Percentiles rank a stretch among this genome's conserved stretches.
Conservation (phyloP, 441 rosid genomes). For the Bruguiera hainesii region DNA sequence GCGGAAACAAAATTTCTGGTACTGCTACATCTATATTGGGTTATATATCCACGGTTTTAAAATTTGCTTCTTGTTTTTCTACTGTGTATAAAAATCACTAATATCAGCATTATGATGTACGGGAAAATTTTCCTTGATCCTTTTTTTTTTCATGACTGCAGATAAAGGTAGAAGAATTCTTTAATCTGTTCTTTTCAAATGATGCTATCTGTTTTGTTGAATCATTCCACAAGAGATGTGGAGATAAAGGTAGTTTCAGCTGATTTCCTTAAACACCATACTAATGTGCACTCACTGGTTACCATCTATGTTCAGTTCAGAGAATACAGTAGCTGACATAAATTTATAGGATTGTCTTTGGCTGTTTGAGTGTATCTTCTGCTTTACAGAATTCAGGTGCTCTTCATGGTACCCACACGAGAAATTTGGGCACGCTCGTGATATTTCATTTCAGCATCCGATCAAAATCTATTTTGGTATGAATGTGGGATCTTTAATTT, state of each 20-base stretch:
- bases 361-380: slow-evolving; percentile 13
- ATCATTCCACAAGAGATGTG: slow-evolving; percentile 71
- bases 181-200: slow-evolving; percentile 70
- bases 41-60: slow-evolving; percentile 15
- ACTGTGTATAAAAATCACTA: slow-evolving; percentile 10
- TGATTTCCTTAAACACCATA: slow-evolving; percentile 21
- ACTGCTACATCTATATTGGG: slow-evolving; percentile 24
- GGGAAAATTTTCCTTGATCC: slow-evolving; percentile 7
- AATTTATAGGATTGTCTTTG: slow-evolving; percentile 3
- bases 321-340: slow-evolving; percentile 10
- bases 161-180: slow-evolving; percentile 80
- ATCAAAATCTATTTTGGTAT: slow-evolving; percentile 93
- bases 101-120: slow-evolving; percentile 4
- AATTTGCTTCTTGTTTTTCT: slow-evolving; percentile 15
- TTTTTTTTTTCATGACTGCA: slow-evolving; percentile 36
- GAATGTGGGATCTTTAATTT: slow-evolving; percentile 13
- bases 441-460: slow-evolving; percentile 86
- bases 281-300: slow-evolving; percentile 11
- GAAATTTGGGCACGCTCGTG: slow-evolving; percentile 72
- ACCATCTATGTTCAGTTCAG: slow-evolving; percentile 6
- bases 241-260: slow-evolving; percentile 77
- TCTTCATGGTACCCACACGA: slow-evolving; percentile 70
- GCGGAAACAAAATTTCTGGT: slow-evolving; percentile 81
- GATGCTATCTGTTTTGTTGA: slow-evolving; percentile 57
- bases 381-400: slow-evolving; percentile 70